Conservation (phyloP, 805 yeast genomes). For the Saturnispora dispora region DNA sequence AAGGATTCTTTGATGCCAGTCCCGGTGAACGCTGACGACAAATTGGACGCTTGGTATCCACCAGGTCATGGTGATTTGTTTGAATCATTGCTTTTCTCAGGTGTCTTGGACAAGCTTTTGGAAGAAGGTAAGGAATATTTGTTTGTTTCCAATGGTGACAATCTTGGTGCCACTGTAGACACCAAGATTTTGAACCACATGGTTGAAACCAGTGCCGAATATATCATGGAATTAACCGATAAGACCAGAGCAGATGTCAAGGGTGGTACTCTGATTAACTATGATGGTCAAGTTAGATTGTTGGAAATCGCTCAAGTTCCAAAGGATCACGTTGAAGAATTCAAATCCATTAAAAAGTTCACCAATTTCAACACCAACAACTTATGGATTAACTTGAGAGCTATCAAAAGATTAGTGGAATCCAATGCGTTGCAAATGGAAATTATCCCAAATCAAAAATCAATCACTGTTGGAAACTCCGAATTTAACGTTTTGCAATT, state of each 20-base stretch:
- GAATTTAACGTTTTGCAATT: constrained; percentile 86
- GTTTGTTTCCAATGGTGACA: constrained; percentile 96
- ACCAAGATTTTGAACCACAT: constrained; percentile 83
- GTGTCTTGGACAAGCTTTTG: constrained; percentile 82
- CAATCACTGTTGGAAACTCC: constrained; percentile 64
- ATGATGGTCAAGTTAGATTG: constrained; percentile 88
- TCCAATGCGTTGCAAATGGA: constrained; percentile 75
- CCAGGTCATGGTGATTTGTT: constrained; percentile 99
- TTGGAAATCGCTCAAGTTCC: constrained; percentile 98
- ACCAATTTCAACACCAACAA: constrained; percentile 97
- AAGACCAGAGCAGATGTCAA: constrained; percentile 98
- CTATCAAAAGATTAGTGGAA: constrained; percentile 87
- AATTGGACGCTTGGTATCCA: constrained; percentile 89
- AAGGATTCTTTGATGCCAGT: constrained; percentile 96
- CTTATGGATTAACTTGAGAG: constrained; percentile 92
- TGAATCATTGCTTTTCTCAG: constrained; percentile 80
- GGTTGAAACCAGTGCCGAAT: constrained; percentile 86
- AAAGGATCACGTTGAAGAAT: constrained; percentile 95
- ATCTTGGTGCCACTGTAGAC: constrained; percentile 97
- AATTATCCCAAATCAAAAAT: constrained; percentile 90
- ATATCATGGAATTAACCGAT: constrained; percentile 96
- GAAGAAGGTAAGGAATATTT: constrained; percentile 91
- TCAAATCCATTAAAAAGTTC: constrained; percentile 95
- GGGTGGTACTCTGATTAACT: constrained; percentile 97
- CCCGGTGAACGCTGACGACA: constrained; percentile 66